Evolutionary conservation across 2,329 filamentous ascomycete species (phyloP).

Genomic region (Trichoderma endophyticum): DNA sequence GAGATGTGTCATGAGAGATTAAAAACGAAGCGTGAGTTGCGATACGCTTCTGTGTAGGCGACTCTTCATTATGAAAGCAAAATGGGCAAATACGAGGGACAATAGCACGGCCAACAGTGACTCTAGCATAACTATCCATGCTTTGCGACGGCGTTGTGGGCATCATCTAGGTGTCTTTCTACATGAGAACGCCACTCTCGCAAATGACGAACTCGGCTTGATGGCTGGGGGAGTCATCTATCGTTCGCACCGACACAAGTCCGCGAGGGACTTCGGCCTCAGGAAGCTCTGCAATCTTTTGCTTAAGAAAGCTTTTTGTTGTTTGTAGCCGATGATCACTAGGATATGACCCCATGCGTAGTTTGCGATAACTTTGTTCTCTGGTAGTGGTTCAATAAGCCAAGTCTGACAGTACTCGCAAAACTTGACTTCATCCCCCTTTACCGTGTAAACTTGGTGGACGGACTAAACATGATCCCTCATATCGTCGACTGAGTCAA

Average conservation of each 20-base stretch:
- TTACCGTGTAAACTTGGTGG: background rate
- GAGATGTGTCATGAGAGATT: background rate
- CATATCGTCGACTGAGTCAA: background rate
- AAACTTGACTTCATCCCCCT: background rate
- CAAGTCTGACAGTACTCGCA: background rate
- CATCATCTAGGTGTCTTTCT: background rate
- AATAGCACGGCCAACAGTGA: background rate
- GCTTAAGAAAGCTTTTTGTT: too few species aligned
- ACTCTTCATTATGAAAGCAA: background rate
- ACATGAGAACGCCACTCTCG: background rate
- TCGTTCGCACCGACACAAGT: too few species aligned
- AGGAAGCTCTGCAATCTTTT: too few species aligned
- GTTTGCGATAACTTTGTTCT: too few species aligned
- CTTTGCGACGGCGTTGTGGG: background rate
- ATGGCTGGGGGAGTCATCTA: too few species aligned
- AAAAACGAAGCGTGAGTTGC: background rate
- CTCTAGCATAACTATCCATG: background rate
- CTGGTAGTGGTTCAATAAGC: background rate
- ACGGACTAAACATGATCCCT: background rate
- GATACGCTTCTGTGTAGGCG: background rate
- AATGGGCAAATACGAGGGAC: background rate
- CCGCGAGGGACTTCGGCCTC: too few species aligned
- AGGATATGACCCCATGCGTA: too few species aligned
- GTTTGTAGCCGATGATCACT: too few species aligned
- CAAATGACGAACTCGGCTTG: too few species aligned